phyloP scores from a whole-genome alignment of 108 stramenopile species.

The Cylindrotheca closterium region DNA sequence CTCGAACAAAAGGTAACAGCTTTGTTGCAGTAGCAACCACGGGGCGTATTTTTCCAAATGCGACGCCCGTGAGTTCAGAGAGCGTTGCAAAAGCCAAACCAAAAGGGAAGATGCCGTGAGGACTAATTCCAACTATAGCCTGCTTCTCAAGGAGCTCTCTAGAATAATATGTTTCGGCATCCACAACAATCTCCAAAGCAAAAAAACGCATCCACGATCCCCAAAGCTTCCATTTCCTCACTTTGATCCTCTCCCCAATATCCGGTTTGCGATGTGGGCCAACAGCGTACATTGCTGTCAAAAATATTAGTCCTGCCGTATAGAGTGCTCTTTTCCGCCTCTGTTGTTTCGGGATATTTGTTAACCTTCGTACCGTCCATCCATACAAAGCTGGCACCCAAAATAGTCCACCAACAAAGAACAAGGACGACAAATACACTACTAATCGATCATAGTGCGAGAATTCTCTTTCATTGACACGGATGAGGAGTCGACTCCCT shows the following conservation, averaged over 20 bases:
- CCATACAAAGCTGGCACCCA: slow-evolving; percentile 45
- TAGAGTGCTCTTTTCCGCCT: slow-evolving; percentile 31
- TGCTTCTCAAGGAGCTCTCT: slow-evolving; percentile 39
- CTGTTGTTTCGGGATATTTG: slow-evolving; percentile 17
- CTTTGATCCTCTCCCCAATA: slow-evolving; percentile 50
- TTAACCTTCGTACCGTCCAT: slow-evolving; percentile 24
- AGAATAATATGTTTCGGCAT: slow-evolving; percentile 27
- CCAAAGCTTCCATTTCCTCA: slow-evolving; percentile 76
- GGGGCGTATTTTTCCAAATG: slow-evolving; percentile 73
- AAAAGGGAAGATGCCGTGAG: slow-evolving; percentile 95
- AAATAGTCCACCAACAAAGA: slow-evolving; percentile 45
- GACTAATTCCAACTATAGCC: slow-evolving; percentile 82
- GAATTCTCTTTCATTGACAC: slow-evolving; percentile 17
- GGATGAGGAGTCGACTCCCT: slow-evolving; percentile 29
- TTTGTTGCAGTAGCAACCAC: slow-evolving; percentile 83
- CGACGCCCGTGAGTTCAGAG: slow-evolving; percentile 37
- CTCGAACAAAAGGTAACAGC: slow-evolving; percentile 74
- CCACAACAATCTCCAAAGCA: slow-evolving; percentile 69
- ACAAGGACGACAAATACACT: slow-evolving; percentile 28
- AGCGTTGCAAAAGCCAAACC: slow-evolving; percentile 76
- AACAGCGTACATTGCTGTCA: slow-evolving; percentile 20
- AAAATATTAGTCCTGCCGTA: slow-evolving; percentile 21
- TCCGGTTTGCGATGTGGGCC: slow-evolving; percentile 69
- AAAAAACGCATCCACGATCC: slow-evolving; percentile 76
- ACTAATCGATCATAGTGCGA: slow-evolving; percentile 31